phyloP scores from a whole-genome alignment of 2,329 filamentous ascomycete genomes.

The Periconia sp. region DNA sequence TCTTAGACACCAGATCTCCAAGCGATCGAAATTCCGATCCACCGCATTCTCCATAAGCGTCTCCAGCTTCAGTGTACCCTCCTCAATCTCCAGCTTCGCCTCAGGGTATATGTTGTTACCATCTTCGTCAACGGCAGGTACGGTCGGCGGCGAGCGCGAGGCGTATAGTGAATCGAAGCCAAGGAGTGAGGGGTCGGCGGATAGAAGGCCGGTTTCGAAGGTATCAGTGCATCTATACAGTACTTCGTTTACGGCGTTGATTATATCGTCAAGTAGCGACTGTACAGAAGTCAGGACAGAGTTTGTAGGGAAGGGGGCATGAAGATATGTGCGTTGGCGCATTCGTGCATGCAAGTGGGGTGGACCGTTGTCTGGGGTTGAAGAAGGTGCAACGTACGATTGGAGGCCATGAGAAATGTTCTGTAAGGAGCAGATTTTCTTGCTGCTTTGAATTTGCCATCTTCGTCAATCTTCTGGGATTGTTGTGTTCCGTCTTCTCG shows the following conservation, averaged over 20 bases:
- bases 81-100: slow-evolving; percentile 74
- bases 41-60: slow-evolving; percentile 53
- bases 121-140: slow-evolving; percentile 47
- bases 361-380: background rate
- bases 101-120: slow-evolving; percentile 49
- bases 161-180: slow-evolving; percentile 68
- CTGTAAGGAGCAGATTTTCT: slow-evolving; percentile 72
- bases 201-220: slow-evolving; percentile 79
- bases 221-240: slow-evolving; percentile 87
- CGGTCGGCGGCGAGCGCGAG: slow-evolving; percentile 44
- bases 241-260: slow-evolving; percentile 93
- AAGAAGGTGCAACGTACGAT: slow-evolving; percentile 60
- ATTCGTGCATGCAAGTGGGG: background rate
- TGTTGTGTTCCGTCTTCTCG: no score
- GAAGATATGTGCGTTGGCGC: background rate
- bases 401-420: slow-evolving; percentile 94
- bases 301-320: background rate
- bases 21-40: slow-evolving; percentile 54
- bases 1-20: slow-evolving; percentile 78
- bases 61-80: slow-evolving; percentile 62
- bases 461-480: background rate
- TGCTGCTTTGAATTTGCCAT: slow-evolving; percentile 51
- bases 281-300: slow-evolving; percentile 39
- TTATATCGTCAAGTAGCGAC: slow-evolving; percentile 96
- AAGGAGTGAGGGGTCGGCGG: slow-evolving; percentile 71